Percentiles rank a stretch among this genome's conserved stretches.
Conservation (phyloP, 305 asterid genomes). For the Petunia hybrid region DNA sequence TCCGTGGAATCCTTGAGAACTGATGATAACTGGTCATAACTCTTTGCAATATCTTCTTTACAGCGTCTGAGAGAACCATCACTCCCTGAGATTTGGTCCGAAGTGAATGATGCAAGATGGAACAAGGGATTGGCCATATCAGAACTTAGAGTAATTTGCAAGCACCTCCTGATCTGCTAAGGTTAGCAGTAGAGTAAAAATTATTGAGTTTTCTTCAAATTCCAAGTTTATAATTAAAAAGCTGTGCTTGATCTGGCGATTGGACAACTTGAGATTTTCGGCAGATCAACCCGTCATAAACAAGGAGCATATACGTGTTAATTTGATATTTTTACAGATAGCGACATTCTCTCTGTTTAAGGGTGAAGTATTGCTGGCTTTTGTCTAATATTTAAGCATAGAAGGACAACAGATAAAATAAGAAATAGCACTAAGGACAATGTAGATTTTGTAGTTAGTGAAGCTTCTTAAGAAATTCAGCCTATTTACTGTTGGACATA, state of each 20-base stretch:
- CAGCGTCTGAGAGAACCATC: constrained; percentile 21
- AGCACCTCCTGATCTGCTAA: background rate
- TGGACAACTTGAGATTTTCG: background rate
- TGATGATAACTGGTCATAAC: constrained; percentile 23
- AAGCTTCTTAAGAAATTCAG: constrained; percentile 21
- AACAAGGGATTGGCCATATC: constrained; percentile 32
- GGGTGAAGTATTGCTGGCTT: background rate
- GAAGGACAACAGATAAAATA: constrained; percentile 7
- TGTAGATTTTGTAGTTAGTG: constrained; percentile 6
- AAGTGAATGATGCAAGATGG: constrained; percentile 24
- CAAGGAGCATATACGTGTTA: background rate
- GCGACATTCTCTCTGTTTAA: background rate
- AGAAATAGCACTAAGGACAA: constrained; percentile 9
- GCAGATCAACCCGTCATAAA: background rate
- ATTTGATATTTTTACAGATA: background rate
- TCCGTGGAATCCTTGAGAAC: constrained; percentile 33
- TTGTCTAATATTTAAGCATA: background rate
- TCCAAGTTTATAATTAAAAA: background rate
- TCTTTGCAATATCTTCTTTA: background rate
- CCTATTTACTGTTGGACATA: constrained; percentile 10
- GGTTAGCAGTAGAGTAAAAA: background rate
- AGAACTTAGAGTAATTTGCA: constrained; percentile 26
- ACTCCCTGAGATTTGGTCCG: constrained; percentile 8
- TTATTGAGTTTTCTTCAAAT: background rate
- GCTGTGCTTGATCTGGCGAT: background rate